These are phyloP conservation scores for Fusarium denticulatum DNA, from an alignment of 2,329 filamentous ascomycete genomes.

Conservation along the genomic window DNA sequence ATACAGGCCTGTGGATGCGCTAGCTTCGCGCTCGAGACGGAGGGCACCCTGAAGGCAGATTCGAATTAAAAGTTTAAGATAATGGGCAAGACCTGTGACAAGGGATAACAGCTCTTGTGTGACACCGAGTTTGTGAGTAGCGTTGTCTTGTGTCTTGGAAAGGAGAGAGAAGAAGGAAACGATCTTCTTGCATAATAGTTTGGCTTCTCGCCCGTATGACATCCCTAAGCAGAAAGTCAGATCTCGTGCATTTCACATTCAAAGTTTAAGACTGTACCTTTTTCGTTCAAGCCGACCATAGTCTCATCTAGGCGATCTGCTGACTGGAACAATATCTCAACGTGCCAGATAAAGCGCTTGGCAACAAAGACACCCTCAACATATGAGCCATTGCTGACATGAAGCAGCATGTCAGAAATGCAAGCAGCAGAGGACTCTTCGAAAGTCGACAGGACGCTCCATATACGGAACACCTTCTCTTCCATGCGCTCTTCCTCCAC, in stretches of 20 bases:
- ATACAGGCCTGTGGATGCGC: slow-evolving; percentile 78
- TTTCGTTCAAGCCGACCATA: slow-evolving; percentile 75
- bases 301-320: slow-evolving; percentile 85
- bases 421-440: slow-evolving; percentile 98
- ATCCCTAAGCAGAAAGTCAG: slow-evolving; percentile 65
- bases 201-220: slow-evolving; percentile 94
- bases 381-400: slow-evolving; percentile 97
- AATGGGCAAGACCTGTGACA: slow-evolving; percentile 95
- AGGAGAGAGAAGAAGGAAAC: slow-evolving; percentile 96
- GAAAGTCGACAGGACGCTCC: slow-evolving; percentile 96
- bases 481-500: slow-evolving; percentile 94
- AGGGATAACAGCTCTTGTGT: slow-evolving; percentile 98
- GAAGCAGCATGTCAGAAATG: slow-evolving; percentile 98
- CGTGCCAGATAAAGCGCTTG: slow-evolving; percentile 95
- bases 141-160: slow-evolving; percentile 92
- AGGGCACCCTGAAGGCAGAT: slow-evolving; percentile 95
- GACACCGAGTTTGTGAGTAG: slow-evolving; percentile 89
- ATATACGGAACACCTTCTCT: slow-evolving; percentile 97
- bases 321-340: slow-evolving; percentile 90
- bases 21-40: slow-evolving; percentile 86
- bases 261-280: slow-evolving; percentile 65
- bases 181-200: slow-evolving; percentile 99
- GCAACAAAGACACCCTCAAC: slow-evolving; percentile 94
- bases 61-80: slow-evolving; percentile 94
- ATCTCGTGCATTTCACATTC: neutral